Base-by-base conservation (phyloP, 164 flowering plant genomes). In the Umbilicus rupestris region DNA sequence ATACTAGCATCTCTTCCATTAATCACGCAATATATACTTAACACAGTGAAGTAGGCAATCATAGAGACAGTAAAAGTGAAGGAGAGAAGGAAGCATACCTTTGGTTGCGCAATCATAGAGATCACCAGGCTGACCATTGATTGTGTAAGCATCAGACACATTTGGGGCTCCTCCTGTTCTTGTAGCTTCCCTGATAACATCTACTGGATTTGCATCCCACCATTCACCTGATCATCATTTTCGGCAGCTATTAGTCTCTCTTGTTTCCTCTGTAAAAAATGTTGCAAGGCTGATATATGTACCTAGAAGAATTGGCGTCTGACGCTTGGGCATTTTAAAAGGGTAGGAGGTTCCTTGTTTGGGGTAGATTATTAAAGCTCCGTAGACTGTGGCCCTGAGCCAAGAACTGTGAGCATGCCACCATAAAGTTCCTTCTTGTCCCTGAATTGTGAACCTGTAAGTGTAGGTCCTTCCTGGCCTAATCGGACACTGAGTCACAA, bases 71-170 rank as follows among this genome's bases (percentile, higher is more conserved):
- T n/a, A n/a, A n/a, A n/a, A n/a, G n/a, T n/a, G n/a, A 57, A 16
- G 19, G 33, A 28, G 16, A 10, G 4, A 10, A 45, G 57, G 33
- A 59, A 49, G 24, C 77, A 26, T 45, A 92, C 98, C 98, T 84
- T 82, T 52, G 68, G 67, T 76, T 5, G 98, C 90, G 77, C 98
- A 92, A 3, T 84, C 84, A 76, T 92, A 88, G 42, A 92, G 84
- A 52, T 85, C 93, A 7, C 98, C 98, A 35, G 98, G 98, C 72
- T 93, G 96, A 66, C 97, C 96, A 58, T 93, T 93, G 73, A 93
- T 83, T 70, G 98, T 93, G 72, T 76, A 93, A 1, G 98, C 97
- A 75, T 90, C 85, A 11, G 98, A 93, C 1, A 87, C 68, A 58
- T 86, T 83, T 20, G 97, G 97, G 64, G 94, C 83, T 22, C 75